These are phyloP conservation scores for Emergomyces africanus DNA, from an alignment of 2,329 filamentous ascomycete genomes.

Conservation along the genomic window DNA sequence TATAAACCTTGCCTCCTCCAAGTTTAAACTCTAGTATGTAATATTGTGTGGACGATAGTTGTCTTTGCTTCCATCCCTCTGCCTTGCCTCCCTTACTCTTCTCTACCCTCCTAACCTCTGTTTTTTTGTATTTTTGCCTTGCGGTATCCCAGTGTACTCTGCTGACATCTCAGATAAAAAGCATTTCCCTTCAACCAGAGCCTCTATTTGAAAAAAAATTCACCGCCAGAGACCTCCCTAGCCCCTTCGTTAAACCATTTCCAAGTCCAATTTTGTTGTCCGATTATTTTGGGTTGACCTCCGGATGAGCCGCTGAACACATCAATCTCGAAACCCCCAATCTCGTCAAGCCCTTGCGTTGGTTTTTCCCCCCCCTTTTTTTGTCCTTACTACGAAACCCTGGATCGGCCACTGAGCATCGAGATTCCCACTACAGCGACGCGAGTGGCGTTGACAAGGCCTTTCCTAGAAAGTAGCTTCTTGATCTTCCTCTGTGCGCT, in stretches of 20 bases:
- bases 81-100: neutral
- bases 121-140: too few species aligned
- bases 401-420: conserved; percentile 7
- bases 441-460: conserved; percentile 8
- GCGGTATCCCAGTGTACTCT: neutral
- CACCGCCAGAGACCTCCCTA: neutral
- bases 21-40: neutral
- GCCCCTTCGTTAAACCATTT: neutral
- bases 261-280: neutral
- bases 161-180: neutral
- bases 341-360: conserved; percentile 1
- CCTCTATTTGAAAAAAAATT: too few species aligned
- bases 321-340: conserved; percentile 10
- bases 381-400: conserved; percentile 5
- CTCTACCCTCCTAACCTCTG: neutral
- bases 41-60: neutral
- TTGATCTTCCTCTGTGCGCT: conserved; percentile 13
- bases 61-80: neutral
- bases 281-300: neutral
- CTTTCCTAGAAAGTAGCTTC: conserved; percentile 11
- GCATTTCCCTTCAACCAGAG: neutral
- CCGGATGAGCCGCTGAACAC: conserved; percentile 3
- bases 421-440: conserved; percentile 7
- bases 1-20: neutral
- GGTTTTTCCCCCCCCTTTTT: conserved; percentile 4